Evolutionary conservation across 306 rosid species (phyloP).

Genomic region (Glycine soja): DNA sequence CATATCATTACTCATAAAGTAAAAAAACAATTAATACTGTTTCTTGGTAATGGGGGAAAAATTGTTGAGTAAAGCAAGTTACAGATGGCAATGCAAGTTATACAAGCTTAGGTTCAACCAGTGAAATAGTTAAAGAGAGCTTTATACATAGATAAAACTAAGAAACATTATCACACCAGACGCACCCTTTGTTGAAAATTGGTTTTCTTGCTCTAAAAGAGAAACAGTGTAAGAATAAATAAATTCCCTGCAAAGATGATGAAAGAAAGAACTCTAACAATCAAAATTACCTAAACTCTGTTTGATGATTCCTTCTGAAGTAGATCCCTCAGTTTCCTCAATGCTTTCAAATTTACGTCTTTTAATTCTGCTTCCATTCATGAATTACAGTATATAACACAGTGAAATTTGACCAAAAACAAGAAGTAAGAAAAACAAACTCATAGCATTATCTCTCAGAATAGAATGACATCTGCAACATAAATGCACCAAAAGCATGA

Average conservation of each 20-base stretch:
- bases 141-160: conserved; percentile 15
- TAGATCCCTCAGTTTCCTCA: conserved; percentile 55
- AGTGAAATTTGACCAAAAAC: conserved; percentile 32
- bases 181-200: not conserved
- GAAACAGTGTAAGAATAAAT: not conserved
- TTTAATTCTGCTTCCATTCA: conserved; percentile 59
- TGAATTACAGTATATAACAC: conserved; percentile 18
- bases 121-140: conserved; percentile 19
- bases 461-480: conserved; percentile 5
- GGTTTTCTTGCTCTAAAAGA: conserved; percentile 22
- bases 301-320: conserved; percentile 50
- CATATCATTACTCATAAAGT: conserved; percentile 22
- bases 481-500: not conserved
- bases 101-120: conserved; percentile 13
- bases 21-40: not conserved
- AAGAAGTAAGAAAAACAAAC: conserved; percentile 10
- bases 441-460: conserved; percentile 20
- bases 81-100: conserved; percentile 22
- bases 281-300: conserved; percentile 55
- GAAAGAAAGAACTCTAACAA: conserved; percentile 27
- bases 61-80: not conserved
- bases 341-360: conserved; percentile 61
- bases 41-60: conserved; percentile 6
- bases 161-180: not conserved
- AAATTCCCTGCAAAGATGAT: conserved; percentile 17